Evolutionary conservation across 176 grass and related monocot species (phyloP), one percentile per base, ranked within the genome.

Genomic region (Aegilops sharonensis): DNA sequence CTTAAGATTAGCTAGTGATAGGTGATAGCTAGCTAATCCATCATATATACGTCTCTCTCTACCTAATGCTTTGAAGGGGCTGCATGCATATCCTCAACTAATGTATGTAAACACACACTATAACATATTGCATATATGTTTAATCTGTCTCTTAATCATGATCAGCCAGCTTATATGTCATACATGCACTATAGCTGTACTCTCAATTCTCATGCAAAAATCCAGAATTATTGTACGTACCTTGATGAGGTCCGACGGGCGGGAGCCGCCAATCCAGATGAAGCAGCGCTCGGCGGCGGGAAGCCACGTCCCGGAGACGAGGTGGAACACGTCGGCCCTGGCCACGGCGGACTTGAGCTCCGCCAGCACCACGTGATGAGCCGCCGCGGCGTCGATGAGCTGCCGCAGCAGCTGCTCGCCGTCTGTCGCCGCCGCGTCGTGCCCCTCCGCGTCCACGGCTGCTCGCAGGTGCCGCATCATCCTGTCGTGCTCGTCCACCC

Each of bases 241-340:
- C 93, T 95, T 93, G 89, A 93, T 70, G 78, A 95, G 32, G 20
- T 93, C 89, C 6, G 93, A 91, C 2, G 93, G 93, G 25, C 93
- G 91, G 84, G 90, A 91, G 23, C 91, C 93, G 6, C 89, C 91
- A 11, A 93, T 87, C 91, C 93, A 95, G 67, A 95, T 75, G 86
- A 95, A 95, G 81, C 93, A 91, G 24, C 93, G 89, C 69, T 95
- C 93, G 32, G 88, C 91, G 47, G 93, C 83, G 64, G 89, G 56
- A 7, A 52, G 81, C 85, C 85, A 91, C 72, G 36, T 64, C 48
- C 89, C 89, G 29, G 89, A 91, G 34, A 91, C 48, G 61, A 91
- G n/a, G 85, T 91, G 89, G 75, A 88, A 75, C 59, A 86, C 86
- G 83, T 94, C 92, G 75, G 79, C 84, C 69, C 84, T 86, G 21